A percentile compares a stretch with the other conserved stretches of the same genome.
Conservation (phyloP, 2,329 filamentous ascomycete genomes). For the Penicillium nordicum region DNA sequence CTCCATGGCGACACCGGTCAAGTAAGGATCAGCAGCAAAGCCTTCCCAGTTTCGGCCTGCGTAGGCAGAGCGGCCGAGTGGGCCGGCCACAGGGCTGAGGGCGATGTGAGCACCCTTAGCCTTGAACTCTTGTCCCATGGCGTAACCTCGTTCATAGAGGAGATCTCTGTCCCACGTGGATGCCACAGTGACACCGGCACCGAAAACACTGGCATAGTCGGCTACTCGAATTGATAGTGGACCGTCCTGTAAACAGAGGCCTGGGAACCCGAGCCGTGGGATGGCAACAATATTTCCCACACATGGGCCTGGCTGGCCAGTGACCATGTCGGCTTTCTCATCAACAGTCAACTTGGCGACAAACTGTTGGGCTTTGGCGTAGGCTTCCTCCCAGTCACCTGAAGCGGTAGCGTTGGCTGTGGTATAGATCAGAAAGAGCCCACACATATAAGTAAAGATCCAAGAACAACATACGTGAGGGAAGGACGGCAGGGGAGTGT, state of each 20-base stretch:
- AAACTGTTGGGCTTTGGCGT: conserved; percentile 10
- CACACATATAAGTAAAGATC: no score
- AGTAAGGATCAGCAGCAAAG: conserved; percentile 39
- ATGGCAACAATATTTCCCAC: conserved; percentile 34
- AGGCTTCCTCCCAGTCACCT: conserved; percentile 1
- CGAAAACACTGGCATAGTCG: conserved; percentile 70
- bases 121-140: conserved; percentile 53
- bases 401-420: conserved; percentile 1
- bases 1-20: conserved; percentile 41
- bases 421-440: background rate
- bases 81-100: conserved; percentile 42
- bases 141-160: conserved; percentile 51
- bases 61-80: conserved; percentile 41
- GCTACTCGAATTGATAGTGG: conserved; percentile 59
- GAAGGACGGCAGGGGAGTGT: conserved; percentile 7
- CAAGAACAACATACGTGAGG: background rate
- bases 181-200: conserved; percentile 67
- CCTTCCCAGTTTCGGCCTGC: conserved; percentile 47
- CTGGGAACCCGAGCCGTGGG: conserved; percentile 28
- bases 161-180: conserved; percentile 58
- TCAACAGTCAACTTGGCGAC: conserved; percentile 20
- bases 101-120: conserved; percentile 39
- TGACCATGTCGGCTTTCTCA: conserved; percentile 29
- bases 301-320: conserved; percentile 28
- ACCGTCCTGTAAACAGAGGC: conserved; percentile 31